Conservation (phyloP, 345 rosid species). For the Populus simonii region DNA sequence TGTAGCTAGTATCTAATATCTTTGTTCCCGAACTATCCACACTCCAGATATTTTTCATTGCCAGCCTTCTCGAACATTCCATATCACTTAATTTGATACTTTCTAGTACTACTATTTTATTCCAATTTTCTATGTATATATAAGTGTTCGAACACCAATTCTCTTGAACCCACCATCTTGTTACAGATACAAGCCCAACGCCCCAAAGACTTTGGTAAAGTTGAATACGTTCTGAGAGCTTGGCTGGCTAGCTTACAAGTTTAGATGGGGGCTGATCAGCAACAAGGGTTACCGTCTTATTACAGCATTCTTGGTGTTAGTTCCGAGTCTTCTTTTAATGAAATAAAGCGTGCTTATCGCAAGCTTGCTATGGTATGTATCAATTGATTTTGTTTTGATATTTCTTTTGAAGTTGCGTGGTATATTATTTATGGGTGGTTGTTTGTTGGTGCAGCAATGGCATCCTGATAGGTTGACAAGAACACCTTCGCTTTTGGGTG, state of each 20-base stretch:
- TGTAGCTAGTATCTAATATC: background rate
- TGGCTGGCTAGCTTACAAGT: background rate
- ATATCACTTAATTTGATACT: too few relatives aligned
- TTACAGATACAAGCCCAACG: too few relatives aligned
- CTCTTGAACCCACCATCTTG: too few relatives aligned
- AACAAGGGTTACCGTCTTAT: constrained; percentile 30
- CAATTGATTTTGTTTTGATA: background rate
- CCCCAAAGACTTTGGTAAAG: background rate
- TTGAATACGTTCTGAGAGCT: background rate
- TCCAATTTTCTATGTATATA: too few relatives aligned
- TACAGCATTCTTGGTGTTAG: constrained; percentile 48
- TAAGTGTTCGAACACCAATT: too few relatives aligned
- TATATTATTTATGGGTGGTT: background rate
- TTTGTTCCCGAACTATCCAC: background rate
- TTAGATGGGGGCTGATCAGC: background rate
- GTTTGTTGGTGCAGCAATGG: constrained; percentile 42
- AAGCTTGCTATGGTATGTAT: constrained; percentile 56
- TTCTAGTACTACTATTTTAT: too few relatives aligned
- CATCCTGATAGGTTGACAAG: constrained; percentile 60
- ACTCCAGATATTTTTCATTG: too few relatives aligned
- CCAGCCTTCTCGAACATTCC: too few relatives aligned
- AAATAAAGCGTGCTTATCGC: constrained; percentile 52
- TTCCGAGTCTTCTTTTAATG: constrained; percentile 37
- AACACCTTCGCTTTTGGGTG: constrained; percentile 37
- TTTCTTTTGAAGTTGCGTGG: background rate